Percentiles rank a stretch among this genome's conserved stretches.
Evolutionary conservation across 805 yeast genomes (phyloP).

Genomic region (Wickerhamiella qilinensis): DNA sequence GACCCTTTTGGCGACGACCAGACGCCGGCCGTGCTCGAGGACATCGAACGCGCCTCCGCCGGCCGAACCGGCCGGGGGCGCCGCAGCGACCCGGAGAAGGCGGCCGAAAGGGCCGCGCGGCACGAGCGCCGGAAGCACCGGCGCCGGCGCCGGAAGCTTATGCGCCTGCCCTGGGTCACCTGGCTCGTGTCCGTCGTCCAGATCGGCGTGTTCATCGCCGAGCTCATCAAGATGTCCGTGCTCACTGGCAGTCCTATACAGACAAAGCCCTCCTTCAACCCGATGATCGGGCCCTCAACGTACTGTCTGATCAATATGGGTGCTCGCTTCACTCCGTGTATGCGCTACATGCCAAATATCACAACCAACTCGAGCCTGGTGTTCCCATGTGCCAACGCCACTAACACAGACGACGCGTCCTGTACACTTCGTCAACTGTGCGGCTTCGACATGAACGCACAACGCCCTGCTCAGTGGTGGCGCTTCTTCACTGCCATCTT

Average conservation of each 20-base stretch:
- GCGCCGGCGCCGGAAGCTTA: neutral
- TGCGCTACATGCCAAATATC: slow-evolving; percentile 35
- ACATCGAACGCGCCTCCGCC: no score
- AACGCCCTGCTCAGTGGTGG: slow-evolving; percentile 51
- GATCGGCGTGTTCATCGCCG: slow-evolving; percentile 42
- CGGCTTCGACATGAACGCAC: slow-evolving; percentile 30
- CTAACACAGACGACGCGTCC: slow-evolving; percentile 35
- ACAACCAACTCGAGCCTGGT: slow-evolving; percentile 30
- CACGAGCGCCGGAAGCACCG: neutral
- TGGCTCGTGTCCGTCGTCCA: slow-evolving; percentile 21
- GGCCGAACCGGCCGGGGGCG: no score
- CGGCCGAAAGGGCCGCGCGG: no score
- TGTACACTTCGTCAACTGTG: slow-evolving; percentile 45
- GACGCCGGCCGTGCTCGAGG: no score
- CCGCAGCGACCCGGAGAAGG: no score
- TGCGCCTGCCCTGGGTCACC: slow-evolving; percentile 18
- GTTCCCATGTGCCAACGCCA: slow-evolving; percentile 60
- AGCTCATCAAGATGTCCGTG: slow-evolving; percentile 37
- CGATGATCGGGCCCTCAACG: slow-evolving; percentile 64
- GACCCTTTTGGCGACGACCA: neutral
- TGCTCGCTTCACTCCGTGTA: slow-evolving; percentile 55
- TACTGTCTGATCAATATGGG: slow-evolving; percentile 54
- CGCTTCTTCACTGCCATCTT: slow-evolving; percentile 54
- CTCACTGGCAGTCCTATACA: slow-evolving; percentile 51
- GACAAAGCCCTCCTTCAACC: slow-evolving; percentile 56